Percentiles rank a stretch among this genome's conserved stretches.
phyloP scores from a whole-genome alignment of 495 filamentous ascomycete species.

The Aspergillus hancockii region DNA sequence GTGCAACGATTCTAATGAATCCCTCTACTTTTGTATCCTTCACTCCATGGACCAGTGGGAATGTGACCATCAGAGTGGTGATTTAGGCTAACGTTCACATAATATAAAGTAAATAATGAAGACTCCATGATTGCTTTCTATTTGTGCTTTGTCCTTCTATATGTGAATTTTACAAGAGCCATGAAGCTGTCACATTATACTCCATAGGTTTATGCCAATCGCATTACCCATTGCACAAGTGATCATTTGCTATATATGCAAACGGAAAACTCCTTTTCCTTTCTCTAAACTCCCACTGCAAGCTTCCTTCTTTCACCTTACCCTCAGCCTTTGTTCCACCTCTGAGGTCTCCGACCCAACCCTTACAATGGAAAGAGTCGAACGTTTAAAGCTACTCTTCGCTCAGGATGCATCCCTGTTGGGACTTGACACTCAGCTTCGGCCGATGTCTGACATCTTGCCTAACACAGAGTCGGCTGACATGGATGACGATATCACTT shows the following conservation, averaged over 20 bases:
- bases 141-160: too few species aligned
- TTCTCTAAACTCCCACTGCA: background rate
- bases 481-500: background rate
- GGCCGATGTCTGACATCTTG: background rate
- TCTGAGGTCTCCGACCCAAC: background rate
- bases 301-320: background rate
- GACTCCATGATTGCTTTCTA: too few species aligned
- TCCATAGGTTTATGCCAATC: background rate
- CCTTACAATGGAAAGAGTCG: conserved; percentile 22
- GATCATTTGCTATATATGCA: background rate
- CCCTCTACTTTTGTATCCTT: too few species aligned
- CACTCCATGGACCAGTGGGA: too few species aligned
- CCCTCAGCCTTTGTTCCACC: background rate
- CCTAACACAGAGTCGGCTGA: background rate
- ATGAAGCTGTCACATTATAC: background rate
- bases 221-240: background rate
- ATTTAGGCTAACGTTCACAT: too few species aligned
- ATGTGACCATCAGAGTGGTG: too few species aligned
- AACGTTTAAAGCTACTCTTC: conserved; percentile 33
- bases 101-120: too few species aligned
- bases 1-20: too few species aligned
- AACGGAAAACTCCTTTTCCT: background rate
- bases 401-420: conserved; percentile 21
- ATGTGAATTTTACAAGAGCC: background rate
- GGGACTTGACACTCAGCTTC: conserved; percentile 24